Evolutionary conservation across 225 moss, liverwort and hornwort genomes (phyloP).

Genomic region (Asterella californica): DNA sequence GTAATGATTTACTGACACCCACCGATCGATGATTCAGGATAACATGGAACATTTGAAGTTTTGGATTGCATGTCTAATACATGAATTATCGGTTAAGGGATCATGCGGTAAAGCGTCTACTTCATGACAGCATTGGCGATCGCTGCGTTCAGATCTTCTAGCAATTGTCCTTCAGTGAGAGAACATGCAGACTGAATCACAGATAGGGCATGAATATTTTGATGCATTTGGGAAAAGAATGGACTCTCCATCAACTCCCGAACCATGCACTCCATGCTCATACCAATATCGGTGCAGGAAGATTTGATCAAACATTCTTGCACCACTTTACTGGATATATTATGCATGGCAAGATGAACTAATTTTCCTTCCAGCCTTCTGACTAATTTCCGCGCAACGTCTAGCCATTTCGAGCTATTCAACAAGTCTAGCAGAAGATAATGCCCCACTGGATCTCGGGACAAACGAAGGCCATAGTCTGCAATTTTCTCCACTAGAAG

Average conservation of each 20-base stretch:
- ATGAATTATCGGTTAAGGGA: no score
- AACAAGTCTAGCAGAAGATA: slow-evolving; percentile 1
- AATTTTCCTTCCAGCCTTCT: neutral
- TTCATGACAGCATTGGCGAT: neutral
- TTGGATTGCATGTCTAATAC: no score
- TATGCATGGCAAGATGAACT: neutral
- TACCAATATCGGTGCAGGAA: neutral
- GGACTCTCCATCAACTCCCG: neutral
- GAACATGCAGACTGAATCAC: neutral
- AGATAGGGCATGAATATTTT: neutral
- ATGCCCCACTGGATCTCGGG: neutral
- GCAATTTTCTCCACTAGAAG: neutral
- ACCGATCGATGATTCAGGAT: no score
- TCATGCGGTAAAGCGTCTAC: no score
- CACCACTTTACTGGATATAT: slow-evolving; percentile 6
- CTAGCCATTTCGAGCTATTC: slow-evolving; percentile 1
- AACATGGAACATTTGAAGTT: no score
- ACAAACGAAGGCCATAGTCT: neutral
- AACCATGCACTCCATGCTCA: neutral
- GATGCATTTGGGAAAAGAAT: neutral
- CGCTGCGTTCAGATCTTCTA: neutral
- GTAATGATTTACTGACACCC: no score
- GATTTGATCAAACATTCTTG: neutral
- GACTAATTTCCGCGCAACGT: neutral
- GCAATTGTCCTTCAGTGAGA: neutral